These are phyloP conservation scores for Trichoderma sp. DNA, from an alignment of 2,329 filamentous ascomycete genomes.

Conservation along the genomic window DNA sequence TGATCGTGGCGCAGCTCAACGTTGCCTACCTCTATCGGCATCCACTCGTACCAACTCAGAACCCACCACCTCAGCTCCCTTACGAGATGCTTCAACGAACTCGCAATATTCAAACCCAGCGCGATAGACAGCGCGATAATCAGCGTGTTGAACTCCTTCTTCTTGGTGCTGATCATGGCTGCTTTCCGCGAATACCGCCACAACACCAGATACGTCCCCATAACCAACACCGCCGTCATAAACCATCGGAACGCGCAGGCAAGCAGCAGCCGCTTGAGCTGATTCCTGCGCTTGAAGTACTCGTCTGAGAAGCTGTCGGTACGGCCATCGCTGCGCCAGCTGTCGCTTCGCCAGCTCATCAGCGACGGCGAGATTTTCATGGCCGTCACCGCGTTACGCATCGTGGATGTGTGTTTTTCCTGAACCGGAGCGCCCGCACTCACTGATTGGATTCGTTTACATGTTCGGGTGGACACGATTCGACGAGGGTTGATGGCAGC, in stretches of 20 bases:
- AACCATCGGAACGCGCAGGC: constrained; percentile 36
- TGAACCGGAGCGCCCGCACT: constrained; percentile 16
- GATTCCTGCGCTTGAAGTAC: constrained; percentile 31
- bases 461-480: constrained; percentile 7
- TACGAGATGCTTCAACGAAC: constrained; percentile 49
- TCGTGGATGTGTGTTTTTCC: constrained; percentile 1
- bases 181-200: constrained; percentile 36
- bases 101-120: constrained; percentile 48
- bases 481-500: neutral
- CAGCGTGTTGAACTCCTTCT: constrained; percentile 49
- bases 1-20: neutral
- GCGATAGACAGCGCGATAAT: constrained; percentile 50
- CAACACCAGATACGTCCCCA: constrained; percentile 38
- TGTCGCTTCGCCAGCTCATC: constrained; percentile 19
- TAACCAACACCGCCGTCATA: constrained; percentile 38
- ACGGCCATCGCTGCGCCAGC: constrained; percentile 32
- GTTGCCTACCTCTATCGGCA: constrained; percentile 45
- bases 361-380: constrained; percentile 17
- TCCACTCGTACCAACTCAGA: constrained; percentile 43
- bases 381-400: constrained; percentile 7
- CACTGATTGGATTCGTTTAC: constrained; percentile 4
- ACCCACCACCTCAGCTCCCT: constrained; percentile 53
- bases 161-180: constrained; percentile 41
- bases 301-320: constrained; percentile 33
- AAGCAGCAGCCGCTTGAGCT: constrained; percentile 32